phyloP scores from a whole-genome alignment of 352 stramenopile genomes.

The Phytophthora tubulina region DNA sequence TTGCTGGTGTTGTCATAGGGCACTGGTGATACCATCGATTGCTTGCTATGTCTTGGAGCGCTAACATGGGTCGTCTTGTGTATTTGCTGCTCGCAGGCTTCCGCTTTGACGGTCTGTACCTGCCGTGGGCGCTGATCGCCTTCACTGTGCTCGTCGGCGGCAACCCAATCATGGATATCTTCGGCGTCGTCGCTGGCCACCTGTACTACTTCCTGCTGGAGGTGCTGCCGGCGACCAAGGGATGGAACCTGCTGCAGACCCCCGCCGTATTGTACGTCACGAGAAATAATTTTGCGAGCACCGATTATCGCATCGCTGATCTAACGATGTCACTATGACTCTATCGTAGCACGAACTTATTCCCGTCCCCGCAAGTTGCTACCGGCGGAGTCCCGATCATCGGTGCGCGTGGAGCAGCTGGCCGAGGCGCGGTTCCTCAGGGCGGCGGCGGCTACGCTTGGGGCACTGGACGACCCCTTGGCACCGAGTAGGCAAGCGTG shows the following conservation, averaged over 20 bases:
- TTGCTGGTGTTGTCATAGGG: background rate
- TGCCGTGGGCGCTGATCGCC: constrained; percentile 90
- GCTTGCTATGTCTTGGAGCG: background rate
- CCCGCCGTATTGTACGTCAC: constrained; percentile 81
- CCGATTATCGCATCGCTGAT: background rate
- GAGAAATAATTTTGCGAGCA: background rate
- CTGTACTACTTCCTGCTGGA: constrained; percentile 93
- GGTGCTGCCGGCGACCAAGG: constrained; percentile 86
- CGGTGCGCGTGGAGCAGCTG: constrained; percentile 54
- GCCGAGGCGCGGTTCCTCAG: constrained; percentile 42
- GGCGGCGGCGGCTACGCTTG: constrained; percentile 72
- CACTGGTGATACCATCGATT: background rate
- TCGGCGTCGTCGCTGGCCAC: constrained; percentile 87
- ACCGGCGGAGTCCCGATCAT: constrained; percentile 62
- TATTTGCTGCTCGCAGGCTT: constrained; percentile 57
- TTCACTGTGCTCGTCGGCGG: constrained; percentile 90
- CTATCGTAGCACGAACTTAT: constrained; percentile 58
- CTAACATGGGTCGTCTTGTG: constrained; percentile 1
- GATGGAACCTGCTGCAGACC: constrained; percentile 86
- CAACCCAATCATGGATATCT: constrained; percentile 89
- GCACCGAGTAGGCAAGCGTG: constrained; percentile 33
- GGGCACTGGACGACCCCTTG: constrained; percentile 70
- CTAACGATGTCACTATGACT: constrained; percentile 14
- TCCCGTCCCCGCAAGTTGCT: constrained; percentile 67
- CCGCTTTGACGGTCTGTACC: constrained; percentile 87